phyloP scores from a whole-genome alignment of 164 flowering plant species.

The Annona squamosa region DNA sequence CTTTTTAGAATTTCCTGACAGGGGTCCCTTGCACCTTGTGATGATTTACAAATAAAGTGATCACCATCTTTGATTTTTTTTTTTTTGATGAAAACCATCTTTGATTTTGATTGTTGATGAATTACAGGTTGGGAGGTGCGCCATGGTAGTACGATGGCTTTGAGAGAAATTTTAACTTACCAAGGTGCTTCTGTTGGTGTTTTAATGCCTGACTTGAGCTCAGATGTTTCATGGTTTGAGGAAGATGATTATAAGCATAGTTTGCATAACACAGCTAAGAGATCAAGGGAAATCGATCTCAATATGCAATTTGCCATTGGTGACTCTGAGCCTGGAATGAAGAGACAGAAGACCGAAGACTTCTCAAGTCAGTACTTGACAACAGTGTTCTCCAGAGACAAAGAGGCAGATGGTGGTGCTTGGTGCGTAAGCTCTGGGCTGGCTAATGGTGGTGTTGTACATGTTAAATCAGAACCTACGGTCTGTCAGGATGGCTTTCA shows the following conservation, averaged over 20 bases:
- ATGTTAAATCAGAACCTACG: conserved; percentile 48
- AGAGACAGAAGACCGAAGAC: conserved; percentile 51
- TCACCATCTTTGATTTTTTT: neutral
- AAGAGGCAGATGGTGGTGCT: conserved; percentile 30
- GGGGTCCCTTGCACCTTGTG: neutral
- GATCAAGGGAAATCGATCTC: conserved; percentile 69
- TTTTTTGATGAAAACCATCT: no score
- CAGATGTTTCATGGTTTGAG: conserved; percentile 17
- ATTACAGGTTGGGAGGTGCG: conserved; percentile 93
- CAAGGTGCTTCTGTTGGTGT: conserved; percentile 91
- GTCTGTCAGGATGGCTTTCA: conserved; percentile 15
- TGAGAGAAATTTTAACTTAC: conserved; percentile 85
- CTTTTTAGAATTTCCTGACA: neutral
- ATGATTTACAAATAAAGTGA: conserved; percentile 4
- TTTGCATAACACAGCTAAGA: conserved; percentile 21
- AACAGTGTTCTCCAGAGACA: conserved; percentile 12
- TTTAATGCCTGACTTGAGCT: conserved; percentile 41
- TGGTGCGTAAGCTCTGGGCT: conserved; percentile 17
- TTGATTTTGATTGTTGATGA: neutral
- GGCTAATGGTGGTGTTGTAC: conserved; percentile 28
- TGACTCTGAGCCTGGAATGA: conserved; percentile 47
- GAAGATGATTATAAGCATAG: conserved; percentile 24
- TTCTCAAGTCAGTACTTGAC: conserved; percentile 15
- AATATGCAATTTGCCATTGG: conserved; percentile 46
- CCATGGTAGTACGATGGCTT: conserved; percentile 94